These are phyloP conservation scores for Colletotrichum acutatum DNA, from an alignment of 2,329 filamentous ascomycete genomes.

Conservation along the genomic window DNA sequence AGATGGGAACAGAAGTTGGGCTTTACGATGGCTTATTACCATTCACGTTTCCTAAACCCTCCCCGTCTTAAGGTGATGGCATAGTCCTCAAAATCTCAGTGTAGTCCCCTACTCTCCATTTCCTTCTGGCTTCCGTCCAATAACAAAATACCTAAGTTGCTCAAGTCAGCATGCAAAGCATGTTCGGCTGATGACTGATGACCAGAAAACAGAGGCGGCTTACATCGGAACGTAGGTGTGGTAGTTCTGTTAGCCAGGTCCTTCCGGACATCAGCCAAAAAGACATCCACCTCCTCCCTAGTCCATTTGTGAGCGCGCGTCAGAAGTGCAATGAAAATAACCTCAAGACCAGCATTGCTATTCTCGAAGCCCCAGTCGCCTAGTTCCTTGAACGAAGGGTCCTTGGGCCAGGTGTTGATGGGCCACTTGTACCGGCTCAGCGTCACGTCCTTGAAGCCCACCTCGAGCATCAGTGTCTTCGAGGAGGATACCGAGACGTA, in stretches of 20 bases:
- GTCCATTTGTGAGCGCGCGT: no score
- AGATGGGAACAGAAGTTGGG: not conserved
- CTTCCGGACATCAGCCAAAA: not conserved
- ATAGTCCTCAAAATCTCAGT: not conserved
- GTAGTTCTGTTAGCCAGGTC: not conserved
- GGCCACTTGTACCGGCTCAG: no score
- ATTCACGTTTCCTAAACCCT: not conserved
- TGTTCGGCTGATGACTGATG: rapidly evolving
- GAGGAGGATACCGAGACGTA: not conserved
- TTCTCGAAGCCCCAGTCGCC: no score
- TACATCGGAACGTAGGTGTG: not conserved
- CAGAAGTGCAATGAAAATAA: rapidly evolving
- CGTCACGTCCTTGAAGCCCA: no score
- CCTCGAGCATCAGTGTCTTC: no score
- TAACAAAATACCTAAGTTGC: not conserved
- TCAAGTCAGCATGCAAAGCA: not conserved
- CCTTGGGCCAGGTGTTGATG: no score
- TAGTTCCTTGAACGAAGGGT: no score
- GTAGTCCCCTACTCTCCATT: not conserved
- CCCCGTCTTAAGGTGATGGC: not conserved
- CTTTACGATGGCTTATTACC: not conserved
- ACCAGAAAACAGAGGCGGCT: not conserved
- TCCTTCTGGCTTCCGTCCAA: not conserved
- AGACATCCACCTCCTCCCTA: no score
- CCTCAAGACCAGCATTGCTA: rapidly evolving